phyloP scores from a whole-genome alignment of 805 yeast species.

The Candida qinlingensis region DNA sequence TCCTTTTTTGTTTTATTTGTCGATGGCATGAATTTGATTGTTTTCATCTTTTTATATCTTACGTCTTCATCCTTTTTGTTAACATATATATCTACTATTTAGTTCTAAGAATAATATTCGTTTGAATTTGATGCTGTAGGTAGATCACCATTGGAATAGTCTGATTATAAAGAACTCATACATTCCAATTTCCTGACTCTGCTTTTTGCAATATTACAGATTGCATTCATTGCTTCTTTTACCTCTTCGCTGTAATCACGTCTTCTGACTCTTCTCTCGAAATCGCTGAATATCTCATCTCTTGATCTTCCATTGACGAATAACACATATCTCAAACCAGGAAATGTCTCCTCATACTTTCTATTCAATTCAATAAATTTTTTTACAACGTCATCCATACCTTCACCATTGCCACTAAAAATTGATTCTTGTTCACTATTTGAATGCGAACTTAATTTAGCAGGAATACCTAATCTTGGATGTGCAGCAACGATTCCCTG shows the following conservation, averaged over 20 bases:
- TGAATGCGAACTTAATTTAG: constrained; percentile 58
- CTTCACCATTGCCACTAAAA: constrained; percentile 41
- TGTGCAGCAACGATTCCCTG: constrained; percentile 76
- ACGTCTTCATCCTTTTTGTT: not conserved
- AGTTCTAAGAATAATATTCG: not conserved
- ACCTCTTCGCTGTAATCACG: constrained; percentile 53
- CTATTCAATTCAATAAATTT: constrained; percentile 50
- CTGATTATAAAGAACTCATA: not conserved
- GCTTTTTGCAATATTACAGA: constrained; percentile 89
- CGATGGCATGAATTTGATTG: not conserved
- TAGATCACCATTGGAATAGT: no score
- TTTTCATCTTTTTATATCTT: not conserved
- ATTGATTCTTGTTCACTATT: constrained; percentile 66
- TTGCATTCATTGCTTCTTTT: constrained; percentile 68
- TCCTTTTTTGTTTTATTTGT: not conserved
- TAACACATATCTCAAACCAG: constrained; percentile 77
- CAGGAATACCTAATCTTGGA: constrained; percentile 76
- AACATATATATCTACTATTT: not conserved
- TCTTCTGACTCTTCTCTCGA: constrained; percentile 53
- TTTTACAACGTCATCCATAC: constrained; percentile 31
- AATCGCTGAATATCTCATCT: constrained; percentile 55
- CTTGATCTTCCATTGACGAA: constrained; percentile 84
- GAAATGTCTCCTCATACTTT: constrained; percentile 56
- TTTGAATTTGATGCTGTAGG: no score
- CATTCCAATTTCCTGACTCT: constrained; percentile 50